Evolutionary conservation across 371 early-diverging fungal genomes (phyloP), one percentile per base, ranked within the genome.

Genomic region (Lichtheimia corymbifera): DNA sequence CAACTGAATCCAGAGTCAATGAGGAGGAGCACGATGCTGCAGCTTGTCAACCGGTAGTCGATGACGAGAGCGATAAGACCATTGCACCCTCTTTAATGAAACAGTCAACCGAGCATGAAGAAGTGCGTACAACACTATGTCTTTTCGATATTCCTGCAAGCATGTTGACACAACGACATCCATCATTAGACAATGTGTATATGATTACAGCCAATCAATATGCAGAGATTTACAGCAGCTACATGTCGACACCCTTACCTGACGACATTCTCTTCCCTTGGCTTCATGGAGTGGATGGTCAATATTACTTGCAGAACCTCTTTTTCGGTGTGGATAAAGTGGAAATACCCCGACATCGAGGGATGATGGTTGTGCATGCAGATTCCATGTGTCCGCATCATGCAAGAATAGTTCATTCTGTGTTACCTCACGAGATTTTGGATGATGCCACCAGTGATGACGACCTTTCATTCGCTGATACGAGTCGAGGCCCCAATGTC

Each of bases 241-340:
- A 82, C 55, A 58, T 70, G 41, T 57, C 69, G 1, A 68, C 75
- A 4, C 83, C 83, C 1, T 58, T 85, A 35, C 88, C 88, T 5
- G 70, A 79, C 24, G 74, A 83, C 43, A 70, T 82, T 17, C 66
- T 87, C 45, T 87, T 87, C 70, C 88, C 88, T 4, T 87, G 88
- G 88, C 70, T 87, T 0, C 88, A 87, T 64, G 88, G 86, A 22
- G 83, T 87, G 6, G 83, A 85, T 49, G 88, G 88, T 9, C 58
- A 61, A 0, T 77, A 63, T 50, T 65, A 66, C 49, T 73, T 71
- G 17, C 88, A 87, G 55, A 83, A 83, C 61, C 62, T 79, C 35
- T 88, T 84, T 60, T 88, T 88, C 47, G 80, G 85, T 5, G 69
- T 85, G 15, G 65, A 79, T n/a, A 70, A 72, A 12, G 65, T 76